A percentile compares a stretch with the other conserved stretches of the same genome.
Conservation (phyloP, 768 basidiomycete species). For the Cubamyces lactineus region DNA sequence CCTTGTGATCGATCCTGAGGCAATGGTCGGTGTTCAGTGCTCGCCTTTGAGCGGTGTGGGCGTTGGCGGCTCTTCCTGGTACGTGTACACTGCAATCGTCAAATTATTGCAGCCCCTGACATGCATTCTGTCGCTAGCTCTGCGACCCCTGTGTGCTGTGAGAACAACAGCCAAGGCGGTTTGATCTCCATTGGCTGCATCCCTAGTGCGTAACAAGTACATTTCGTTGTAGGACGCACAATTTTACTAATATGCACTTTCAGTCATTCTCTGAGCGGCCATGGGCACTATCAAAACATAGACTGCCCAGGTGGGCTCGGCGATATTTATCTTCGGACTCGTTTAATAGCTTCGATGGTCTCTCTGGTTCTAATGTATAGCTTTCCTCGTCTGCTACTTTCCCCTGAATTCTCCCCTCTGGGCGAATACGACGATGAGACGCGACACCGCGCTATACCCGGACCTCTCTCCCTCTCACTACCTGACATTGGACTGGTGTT, state of each 20-base stretch:
- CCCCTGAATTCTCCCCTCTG: neutral
- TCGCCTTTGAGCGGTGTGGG: constrained; percentile 20
- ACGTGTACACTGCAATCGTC: neutral
- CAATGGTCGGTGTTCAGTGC: constrained; percentile 31
- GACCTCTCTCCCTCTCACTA: neutral
- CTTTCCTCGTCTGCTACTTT: neutral
- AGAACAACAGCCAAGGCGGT: constrained; percentile 32
- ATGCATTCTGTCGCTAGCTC: constrained; percentile 9
- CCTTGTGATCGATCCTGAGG: constrained; percentile 16
- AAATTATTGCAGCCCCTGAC: neutral
- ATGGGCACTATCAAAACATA: neutral
- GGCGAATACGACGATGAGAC: neutral
- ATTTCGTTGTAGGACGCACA: neutral
- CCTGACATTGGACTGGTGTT: constrained; percentile 1
- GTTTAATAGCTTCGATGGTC: constrained; percentile 20
- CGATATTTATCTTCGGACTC: constrained; percentile 12
- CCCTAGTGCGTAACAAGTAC: constrained; percentile 30
- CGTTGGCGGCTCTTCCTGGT: constrained; percentile 29
- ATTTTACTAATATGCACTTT: too few relatives aligned
- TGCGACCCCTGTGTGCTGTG: constrained; percentile 33
- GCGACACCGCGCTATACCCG: constrained; percentile 17
- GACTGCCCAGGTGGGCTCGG: constrained; percentile 6
- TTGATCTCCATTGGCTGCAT: constrained; percentile 34
- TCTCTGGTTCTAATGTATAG: constrained; percentile 11
- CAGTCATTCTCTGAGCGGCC: constrained; percentile 19